Conservation (phyloP, 164 flowering plant species). For the Vitis labrusca region DNA sequence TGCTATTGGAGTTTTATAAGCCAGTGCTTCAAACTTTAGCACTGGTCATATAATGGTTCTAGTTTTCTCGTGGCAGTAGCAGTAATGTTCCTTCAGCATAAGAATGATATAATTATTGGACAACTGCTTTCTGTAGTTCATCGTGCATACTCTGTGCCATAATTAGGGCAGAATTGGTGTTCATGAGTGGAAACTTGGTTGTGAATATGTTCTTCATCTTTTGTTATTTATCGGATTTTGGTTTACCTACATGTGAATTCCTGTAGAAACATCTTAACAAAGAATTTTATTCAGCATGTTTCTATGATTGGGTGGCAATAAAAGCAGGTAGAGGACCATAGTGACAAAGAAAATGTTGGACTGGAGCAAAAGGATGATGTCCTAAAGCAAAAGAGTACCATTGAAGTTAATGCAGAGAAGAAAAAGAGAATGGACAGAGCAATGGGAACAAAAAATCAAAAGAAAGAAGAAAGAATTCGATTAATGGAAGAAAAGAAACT, state of each 20-base stretch:
- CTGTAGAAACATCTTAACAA: background rate
- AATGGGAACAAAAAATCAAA: constrained; percentile 35
- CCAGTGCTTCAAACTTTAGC: too few species aligned
- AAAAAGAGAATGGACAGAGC: constrained; percentile 24
- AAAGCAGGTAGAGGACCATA: constrained; percentile 25
- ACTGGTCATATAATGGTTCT: too few species aligned
- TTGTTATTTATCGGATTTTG: background rate
- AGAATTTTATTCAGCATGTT: background rate
- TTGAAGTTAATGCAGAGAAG: constrained; percentile 19
- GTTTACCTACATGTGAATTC: background rate
- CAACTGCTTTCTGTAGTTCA: background rate
- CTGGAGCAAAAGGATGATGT: constrained; percentile 25
- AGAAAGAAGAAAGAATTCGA: constrained; percentile 56
- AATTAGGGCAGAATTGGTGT: background rate
- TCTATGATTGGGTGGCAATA: constrained; percentile 7
- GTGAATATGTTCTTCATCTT: background rate
- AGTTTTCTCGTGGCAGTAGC: too few species aligned
- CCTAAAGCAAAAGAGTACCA: constrained; percentile 17
- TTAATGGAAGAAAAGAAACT: constrained; percentile 61
- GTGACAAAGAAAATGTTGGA: constrained; percentile 28
- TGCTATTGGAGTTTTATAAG: too few species aligned
- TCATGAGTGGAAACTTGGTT: background rate
- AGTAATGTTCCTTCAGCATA: too few species aligned
- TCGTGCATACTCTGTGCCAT: background rate
- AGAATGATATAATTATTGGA: too few species aligned